Base-by-base conservation (phyloP, 2,329 filamentous ascomycete species). In the Colletotrichum sp. region DNA sequence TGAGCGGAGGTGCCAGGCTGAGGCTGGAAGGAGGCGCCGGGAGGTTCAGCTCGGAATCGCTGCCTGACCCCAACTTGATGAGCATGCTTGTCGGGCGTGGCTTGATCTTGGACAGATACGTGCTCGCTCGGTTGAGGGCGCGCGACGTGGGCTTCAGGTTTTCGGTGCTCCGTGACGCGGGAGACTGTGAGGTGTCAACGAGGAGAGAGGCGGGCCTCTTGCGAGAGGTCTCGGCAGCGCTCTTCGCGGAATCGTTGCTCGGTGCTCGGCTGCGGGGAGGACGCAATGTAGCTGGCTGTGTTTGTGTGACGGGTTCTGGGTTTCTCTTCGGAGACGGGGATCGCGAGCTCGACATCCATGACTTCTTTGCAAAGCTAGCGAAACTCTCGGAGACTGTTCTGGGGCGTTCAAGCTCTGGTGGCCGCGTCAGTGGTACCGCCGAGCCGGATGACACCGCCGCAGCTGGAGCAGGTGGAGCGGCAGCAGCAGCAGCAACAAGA, bases 91-190 rank as follows among this genome's bases (percentile, higher is more conserved):
- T 83, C 58, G 87, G 85, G 33, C 83, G 83, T 69, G 86, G 84
- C 78, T 88, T 89, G 73, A 90, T 87, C 79, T 84, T 90, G 73
- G 84, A 86, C 66, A 91, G 81, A 78, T 89, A 90, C 54, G 81
- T 81, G 74, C 83, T 86, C 63, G 88, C 85, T 64, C 86, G 85
- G 65, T 82, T 84, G 64, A 87, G 80, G 3, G 84, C 80, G 54
- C 83, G 84, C 33, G 84, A 81, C 27, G 80, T 79, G 74, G 82
- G 76, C 72, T 82, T 84, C 43, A 81, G 76, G 15, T 84, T 81
- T 36, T 87, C 85, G 18, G 81, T 79, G 70, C 79, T 81, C 57
- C 75, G 79, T n/a, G 79, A 78, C 27, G 81, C 79, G 64, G 81
- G 80, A 38, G 78, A 77, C 6, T 76, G 78, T 51, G 68, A 58